Evolutionary conservation across 1,284 basidiomycete species (phyloP).

Genomic region (Porogramme epimiltina): DNA sequence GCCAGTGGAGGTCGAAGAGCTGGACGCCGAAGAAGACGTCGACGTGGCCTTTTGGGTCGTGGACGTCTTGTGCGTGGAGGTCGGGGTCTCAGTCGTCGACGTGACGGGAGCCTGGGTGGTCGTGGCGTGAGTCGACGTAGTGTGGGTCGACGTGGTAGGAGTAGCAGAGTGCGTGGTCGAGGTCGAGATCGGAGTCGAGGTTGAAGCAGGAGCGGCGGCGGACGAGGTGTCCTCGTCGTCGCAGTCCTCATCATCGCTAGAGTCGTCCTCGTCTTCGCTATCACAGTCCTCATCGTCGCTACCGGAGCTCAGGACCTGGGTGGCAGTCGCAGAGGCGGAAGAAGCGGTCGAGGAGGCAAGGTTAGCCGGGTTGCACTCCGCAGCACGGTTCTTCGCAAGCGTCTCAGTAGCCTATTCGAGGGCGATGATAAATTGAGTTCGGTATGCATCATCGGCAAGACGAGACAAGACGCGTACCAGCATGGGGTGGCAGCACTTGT

Average conservation of each 20-base stretch:
- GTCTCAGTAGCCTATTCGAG: slow-evolving; percentile 47
- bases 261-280: slow-evolving; percentile 29
- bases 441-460: no score
- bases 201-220: slow-evolving; percentile 6
- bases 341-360: slow-evolving; percentile 25
- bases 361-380: slow-evolving; percentile 51
- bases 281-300: slow-evolving; percentile 28
- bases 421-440: no score
- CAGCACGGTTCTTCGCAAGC: slow-evolving; percentile 45
- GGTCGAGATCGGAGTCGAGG: slow-evolving; percentile 7
- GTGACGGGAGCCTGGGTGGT: slow-evolving; percentile 7
- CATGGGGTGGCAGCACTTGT: slow-evolving; percentile 58
- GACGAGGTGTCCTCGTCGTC: slow-evolving; percentile 8
- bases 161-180: not conserved
- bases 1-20: slow-evolving; percentile 14
- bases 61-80: slow-evolving; percentile 6
- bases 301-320: slow-evolving; percentile 17
- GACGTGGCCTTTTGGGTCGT: slow-evolving; percentile 20
- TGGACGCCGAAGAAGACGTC: slow-evolving; percentile 13
- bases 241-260: slow-evolving; percentile 3
- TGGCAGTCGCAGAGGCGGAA: slow-evolving; percentile 30
- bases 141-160: slow-evolving; percentile 2
- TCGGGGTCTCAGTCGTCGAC: slow-evolving; percentile 8
- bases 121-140: slow-evolving; percentile 10
- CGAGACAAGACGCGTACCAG: slow-evolving; percentile 43